Conservation (phyloP, 108 stramenopile genomes). For the Pseudonitzschia delicatissima region DNA sequence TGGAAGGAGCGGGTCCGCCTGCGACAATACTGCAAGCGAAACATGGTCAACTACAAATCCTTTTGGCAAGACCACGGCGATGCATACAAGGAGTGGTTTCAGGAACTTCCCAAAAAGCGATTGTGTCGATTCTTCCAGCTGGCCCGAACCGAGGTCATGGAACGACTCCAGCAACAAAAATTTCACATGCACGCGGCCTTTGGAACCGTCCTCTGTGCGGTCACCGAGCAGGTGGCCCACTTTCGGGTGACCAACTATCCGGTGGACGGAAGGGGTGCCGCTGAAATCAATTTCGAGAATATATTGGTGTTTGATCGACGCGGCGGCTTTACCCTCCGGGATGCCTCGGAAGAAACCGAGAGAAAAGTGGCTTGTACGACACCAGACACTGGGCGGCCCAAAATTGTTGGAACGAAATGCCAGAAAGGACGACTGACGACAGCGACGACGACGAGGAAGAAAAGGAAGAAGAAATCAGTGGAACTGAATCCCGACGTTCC, state of each 20-base stretch:
- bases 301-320: slow-evolving; percentile 51
- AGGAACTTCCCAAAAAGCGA: slow-evolving; percentile 22
- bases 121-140: slow-evolving; percentile 57
- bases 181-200: slow-evolving; percentile 74
- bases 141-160: slow-evolving; percentile 60
- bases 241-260: slow-evolving; percentile 71
- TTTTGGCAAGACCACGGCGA: slow-evolving; percentile 58
- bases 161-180: slow-evolving; percentile 45
- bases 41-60: slow-evolving; percentile 55
- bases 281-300: slow-evolving; percentile 62
- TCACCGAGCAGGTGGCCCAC: slow-evolving; percentile 70
- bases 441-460: slow-evolving; percentile 34
- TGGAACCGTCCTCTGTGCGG: slow-evolving; percentile 68
- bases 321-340: slow-evolving; percentile 68
- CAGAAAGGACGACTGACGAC: slow-evolving; percentile 20
- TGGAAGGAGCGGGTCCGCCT: slow-evolving; percentile 82
- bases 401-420: slow-evolving; percentile 60
- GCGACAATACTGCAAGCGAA: slow-evolving; percentile 72
- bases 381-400: slow-evolving; percentile 62
- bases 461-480: slow-evolving; percentile 19
- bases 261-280: slow-evolving; percentile 58
- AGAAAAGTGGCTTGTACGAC: slow-evolving; percentile 25
- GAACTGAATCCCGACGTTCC: slow-evolving; percentile 16
- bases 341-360: slow-evolving; percentile 31
- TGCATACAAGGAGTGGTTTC: slow-evolving; percentile 39